Conservation (phyloP, 352 stramenopile genomes). For the Phytopythium cucurbitacearum region DNA sequence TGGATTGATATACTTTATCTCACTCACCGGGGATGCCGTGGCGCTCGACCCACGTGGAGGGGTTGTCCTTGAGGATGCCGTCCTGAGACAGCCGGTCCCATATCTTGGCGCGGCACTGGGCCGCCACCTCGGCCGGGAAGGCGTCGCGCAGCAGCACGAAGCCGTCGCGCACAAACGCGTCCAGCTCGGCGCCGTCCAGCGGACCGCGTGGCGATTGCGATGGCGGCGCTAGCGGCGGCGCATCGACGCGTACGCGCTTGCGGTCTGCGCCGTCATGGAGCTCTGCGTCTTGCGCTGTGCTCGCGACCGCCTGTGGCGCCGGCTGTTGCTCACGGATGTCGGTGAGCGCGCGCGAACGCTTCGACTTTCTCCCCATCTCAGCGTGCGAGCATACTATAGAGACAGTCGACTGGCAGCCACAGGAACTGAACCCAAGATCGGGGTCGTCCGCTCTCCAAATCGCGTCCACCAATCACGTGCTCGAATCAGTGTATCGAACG, state of each 20-base stretch:
- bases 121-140: constrained; percentile 40
- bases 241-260: constrained; percentile 3
- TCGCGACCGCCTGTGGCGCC: neutral
- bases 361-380: neutral
- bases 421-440: too few relatives aligned
- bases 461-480: neutral
- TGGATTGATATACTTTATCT: neutral
- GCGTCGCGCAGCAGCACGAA: constrained; percentile 60
- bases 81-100: constrained; percentile 33
- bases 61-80: constrained; percentile 30
- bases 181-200: constrained; percentile 26
- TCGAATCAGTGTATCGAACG: neutral
- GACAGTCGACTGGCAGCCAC: too few relatives aligned
- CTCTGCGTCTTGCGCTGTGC: neutral
- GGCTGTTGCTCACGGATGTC: neutral
- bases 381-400: too few relatives aligned
- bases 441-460: too few relatives aligned
- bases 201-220: constrained; percentile 1
- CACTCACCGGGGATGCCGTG: constrained; percentile 42
- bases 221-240: neutral
- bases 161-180: constrained; percentile 57
- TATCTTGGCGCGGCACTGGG: constrained; percentile 40
- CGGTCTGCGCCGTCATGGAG: neutral
- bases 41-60: constrained; percentile 50
- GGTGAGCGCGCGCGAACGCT: neutral